A percentile compares a stretch with the other conserved stretches of the same genome.
phyloP scores from a whole-genome alignment of 176 grass and related monocot species.

The Carex littledalei region DNA sequence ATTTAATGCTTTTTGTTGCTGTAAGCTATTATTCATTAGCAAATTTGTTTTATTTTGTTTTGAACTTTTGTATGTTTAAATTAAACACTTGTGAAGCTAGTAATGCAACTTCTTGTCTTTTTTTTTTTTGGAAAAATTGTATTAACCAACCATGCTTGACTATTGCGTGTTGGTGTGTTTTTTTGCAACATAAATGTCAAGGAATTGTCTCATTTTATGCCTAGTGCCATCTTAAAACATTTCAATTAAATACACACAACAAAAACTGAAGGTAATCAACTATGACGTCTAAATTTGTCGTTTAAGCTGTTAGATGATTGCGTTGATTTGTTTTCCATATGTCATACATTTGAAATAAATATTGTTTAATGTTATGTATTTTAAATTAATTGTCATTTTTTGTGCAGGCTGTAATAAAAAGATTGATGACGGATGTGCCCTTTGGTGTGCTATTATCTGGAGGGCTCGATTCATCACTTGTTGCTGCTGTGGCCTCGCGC shows the following conservation, averaged over 20 bases:
- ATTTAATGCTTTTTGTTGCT: not conserved
- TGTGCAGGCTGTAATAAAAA: slow-evolving; percentile 75
- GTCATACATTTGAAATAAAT: not conserved
- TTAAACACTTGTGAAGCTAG: not conserved
- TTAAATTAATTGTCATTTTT: not conserved
- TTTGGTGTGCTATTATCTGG: slow-evolving; percentile 99
- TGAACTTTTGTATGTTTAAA: not conserved
- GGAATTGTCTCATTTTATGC: not conserved
- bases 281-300: not conserved
- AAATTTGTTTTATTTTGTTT: slow-evolving; percentile 3
- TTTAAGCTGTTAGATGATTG: not conserved
- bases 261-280: not conserved
- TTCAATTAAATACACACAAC: not conserved
- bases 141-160: not conserved
- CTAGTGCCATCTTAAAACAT: not conserved
- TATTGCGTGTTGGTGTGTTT: not conserved
- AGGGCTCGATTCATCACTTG: slow-evolving; percentile 94
- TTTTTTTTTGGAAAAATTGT: not conserved
- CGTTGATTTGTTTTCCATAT: not conserved
- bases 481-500: slow-evolving; percentile 79
- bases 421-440: slow-evolving; percentile 96
- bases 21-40: not conserved
- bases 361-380: not conserved
- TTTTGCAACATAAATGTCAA: not conserved
- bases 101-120: not conserved